A percentile compares a stretch with the other conserved stretches of the same genome.
phyloP scores from a whole-genome alignment of 2,329 filamentous ascomycete genomes.

The Ophiostoma pallidulum region DNA sequence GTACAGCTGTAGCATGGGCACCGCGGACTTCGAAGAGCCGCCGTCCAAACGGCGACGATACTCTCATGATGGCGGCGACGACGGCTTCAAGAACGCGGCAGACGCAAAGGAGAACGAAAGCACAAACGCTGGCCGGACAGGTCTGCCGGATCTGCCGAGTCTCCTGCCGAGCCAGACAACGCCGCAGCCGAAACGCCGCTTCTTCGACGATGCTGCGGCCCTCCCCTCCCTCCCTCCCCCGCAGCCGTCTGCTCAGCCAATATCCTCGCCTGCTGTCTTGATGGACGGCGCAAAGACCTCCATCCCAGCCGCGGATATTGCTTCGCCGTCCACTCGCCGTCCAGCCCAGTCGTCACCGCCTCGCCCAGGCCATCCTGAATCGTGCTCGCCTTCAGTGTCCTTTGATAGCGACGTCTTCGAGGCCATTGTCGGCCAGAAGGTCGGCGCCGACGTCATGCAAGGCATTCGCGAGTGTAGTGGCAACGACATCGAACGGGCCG shows the following conservation, averaged over 20 bases:
- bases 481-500: conserved; percentile 50
- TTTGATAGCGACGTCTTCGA: conserved; percentile 53
- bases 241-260: background rate
- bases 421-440: conserved; percentile 48
- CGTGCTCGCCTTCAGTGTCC: conserved; percentile 17
- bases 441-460: conserved; percentile 38
- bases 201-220: conserved; percentile 30
- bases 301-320: background rate
- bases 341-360: conserved; percentile 3
- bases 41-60: conserved; percentile 28
- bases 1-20: conserved; percentile 24
- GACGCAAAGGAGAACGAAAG: conserved; percentile 9
- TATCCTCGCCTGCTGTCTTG: conserved; percentile 4
- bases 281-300: background rate
- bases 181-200: conserved; percentile 37
- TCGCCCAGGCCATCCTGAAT: background rate
- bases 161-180: too few relatives aligned
- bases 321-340: conserved; percentile 1
- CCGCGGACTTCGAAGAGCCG: conserved; percentile 26
- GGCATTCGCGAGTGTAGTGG: conserved; percentile 46
- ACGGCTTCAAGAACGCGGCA: too few relatives aligned
- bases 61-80: background rate
- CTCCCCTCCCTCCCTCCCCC: conserved; percentile 7
- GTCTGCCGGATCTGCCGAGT: too few relatives aligned
- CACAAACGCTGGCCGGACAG: too few relatives aligned